Evolutionary conservation across 73 alveolate genomes (phyloP).

Genomic region (Paramecium bursaria): DNA sequence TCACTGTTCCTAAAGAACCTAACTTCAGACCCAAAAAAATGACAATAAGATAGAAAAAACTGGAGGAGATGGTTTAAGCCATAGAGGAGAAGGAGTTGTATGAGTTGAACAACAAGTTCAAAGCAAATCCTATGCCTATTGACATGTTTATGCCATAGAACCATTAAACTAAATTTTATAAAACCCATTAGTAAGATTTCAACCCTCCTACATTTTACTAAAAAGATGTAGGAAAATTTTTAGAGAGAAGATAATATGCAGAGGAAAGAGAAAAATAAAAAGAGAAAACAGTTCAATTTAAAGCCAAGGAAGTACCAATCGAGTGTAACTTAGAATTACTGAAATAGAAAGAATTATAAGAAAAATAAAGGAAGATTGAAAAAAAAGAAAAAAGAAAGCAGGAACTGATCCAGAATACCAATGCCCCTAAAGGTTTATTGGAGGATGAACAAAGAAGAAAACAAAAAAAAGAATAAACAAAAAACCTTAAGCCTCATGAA

Average conservation of each 20-base stretch:
- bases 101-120: conserved; percentile 33
- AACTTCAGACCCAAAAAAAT: conserved; percentile 21
- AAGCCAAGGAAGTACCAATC: conserved; percentile 37
- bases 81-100: conserved; percentile 37
- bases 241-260: conserved; percentile 43
- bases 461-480: conserved; percentile 3
- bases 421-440: conserved; percentile 6
- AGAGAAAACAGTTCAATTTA: not conserved
- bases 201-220: conserved; percentile 50
- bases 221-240: conserved; percentile 25
- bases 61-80: conserved; percentile 42
- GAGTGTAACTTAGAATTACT: conserved; percentile 32
- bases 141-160: conserved; percentile 37
- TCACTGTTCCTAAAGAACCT: conserved; percentile 60
- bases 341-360: conserved; percentile 37
- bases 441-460: conserved; percentile 41
- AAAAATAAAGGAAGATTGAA: conserved; percentile 19
- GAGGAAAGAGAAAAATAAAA: conserved; percentile 17
- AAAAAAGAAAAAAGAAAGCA: conserved; percentile 43
- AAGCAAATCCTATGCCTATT: conserved; percentile 56
- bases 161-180: conserved; percentile 2
- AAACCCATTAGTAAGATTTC: not conserved
- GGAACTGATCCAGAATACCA: not conserved
- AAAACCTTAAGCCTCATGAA: conserved; percentile 11
- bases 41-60: conserved; percentile 26